These are phyloP conservation scores for Marasmius fiardii DNA, from an alignment of 1,284 basidiomycete species.

Conservation along the genomic window DNA sequence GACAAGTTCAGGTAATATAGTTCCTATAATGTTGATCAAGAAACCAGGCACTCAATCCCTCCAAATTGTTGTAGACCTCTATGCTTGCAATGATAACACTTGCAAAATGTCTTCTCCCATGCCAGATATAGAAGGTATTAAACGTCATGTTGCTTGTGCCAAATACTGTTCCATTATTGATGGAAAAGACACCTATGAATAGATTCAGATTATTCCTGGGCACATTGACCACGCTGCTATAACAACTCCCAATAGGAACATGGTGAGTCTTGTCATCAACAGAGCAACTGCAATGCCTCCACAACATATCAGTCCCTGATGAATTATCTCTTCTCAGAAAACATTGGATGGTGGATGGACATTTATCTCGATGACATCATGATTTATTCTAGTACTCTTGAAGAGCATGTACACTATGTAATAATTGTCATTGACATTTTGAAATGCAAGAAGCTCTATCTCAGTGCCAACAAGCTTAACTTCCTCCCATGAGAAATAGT, in stretches of 20 bases:
- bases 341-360: slow-evolving; percentile 25
- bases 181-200: slow-evolving; percentile 14
- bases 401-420: slow-evolving; percentile 27
- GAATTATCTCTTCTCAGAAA: slow-evolving; percentile 25
- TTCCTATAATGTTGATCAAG: slow-evolving; percentile 22
- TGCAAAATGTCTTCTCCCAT: slow-evolving; percentile 3
- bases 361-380: slow-evolving; percentile 29
- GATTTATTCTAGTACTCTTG: slow-evolving; percentile 23
- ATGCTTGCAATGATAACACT: slow-evolving; percentile 9
- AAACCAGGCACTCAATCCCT: slow-evolving; percentile 4
- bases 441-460: slow-evolving; percentile 20
- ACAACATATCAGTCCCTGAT: slow-evolving; percentile 24
- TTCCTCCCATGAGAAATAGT: slow-evolving; percentile 21
- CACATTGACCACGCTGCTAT: slow-evolving; percentile 22
- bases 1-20: slow-evolving; percentile 19
- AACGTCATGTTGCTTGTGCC: background rate
- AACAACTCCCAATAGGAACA: slow-evolving; percentile 25
- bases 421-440: slow-evolving; percentile 21
- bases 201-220: slow-evolving; percentile 18
- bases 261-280: slow-evolving; percentile 28
- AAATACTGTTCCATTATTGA: slow-evolving; percentile 19
- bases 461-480: slow-evolving; percentile 23
- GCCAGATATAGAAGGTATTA: slow-evolving; percentile 2
- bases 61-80: slow-evolving; percentile 4
- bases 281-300: background rate